Percentiles rank a stretch among this genome's conserved stretches.
Conservation (phyloP, 305 asterid species). For the Plantago rigida region DNA sequence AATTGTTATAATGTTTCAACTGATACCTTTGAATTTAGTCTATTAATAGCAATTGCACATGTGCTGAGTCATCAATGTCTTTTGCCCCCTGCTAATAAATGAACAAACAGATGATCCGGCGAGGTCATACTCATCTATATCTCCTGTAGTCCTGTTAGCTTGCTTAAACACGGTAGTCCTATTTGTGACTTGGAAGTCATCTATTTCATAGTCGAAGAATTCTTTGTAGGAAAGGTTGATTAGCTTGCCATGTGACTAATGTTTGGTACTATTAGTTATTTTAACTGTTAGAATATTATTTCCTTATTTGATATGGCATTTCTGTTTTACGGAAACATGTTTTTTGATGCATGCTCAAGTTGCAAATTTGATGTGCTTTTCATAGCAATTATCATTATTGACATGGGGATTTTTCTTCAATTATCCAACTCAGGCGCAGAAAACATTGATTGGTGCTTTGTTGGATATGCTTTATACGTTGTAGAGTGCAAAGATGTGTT, state of each 20-base stretch:
- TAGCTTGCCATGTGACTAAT: not conserved
- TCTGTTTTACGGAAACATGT: not conserved
- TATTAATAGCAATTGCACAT: not conserved
- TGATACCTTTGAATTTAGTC: not conserved
- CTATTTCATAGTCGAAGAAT: too few relatives aligned
- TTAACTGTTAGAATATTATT: not conserved
- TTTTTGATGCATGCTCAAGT: not conserved
- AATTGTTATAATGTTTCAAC: not conserved
- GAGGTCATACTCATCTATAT: too few relatives aligned
- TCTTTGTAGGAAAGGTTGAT: not conserved
- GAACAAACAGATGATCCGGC: too few relatives aligned
- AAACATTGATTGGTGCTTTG: conserved; percentile 11
- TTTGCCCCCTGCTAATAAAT: too few relatives aligned
- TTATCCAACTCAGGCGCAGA: conserved; percentile 12
- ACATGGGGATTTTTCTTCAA: conserved; percentile 11
- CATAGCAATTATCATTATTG: conserved; percentile 9
- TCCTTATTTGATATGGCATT: not conserved
- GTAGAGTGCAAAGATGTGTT: conserved; percentile 12
- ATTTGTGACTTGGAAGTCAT: too few relatives aligned
- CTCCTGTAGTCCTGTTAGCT: too few relatives aligned
- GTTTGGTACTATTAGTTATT: not conserved
- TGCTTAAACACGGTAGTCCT: too few relatives aligned
- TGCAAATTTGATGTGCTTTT: not conserved
- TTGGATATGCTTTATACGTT: conserved; percentile 12
- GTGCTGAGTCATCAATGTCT: not conserved